Base-by-base conservation (phyloP, 768 basidiomycete genomes). In the Calocera viscosa region DNA sequence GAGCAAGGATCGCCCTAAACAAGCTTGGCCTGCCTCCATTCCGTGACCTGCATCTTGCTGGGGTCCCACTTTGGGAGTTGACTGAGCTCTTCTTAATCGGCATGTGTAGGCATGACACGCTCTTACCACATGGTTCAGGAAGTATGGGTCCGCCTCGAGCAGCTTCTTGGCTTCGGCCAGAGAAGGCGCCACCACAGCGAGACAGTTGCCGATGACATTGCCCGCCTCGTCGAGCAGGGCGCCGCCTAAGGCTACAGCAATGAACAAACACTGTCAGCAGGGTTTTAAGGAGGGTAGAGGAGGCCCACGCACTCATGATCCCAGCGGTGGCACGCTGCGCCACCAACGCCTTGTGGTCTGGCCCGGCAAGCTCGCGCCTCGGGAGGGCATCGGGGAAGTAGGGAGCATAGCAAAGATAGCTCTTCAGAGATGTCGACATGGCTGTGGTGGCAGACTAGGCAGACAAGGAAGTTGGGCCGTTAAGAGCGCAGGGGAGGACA, bases 11-110 rank as follows among this genome's bases (percentile, higher is more conserved):
- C n/a, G n/a, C n/a, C n/a, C 30, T 60, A 30, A 7, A 14, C 22
- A 26, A 60, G 53, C 53, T 60, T 60, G 10, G 53, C 53, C 53
- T 60, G 53, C 53, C 53, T 26, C 53, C 53, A 60, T 22, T 60
- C 53, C 5, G 53, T 60, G 53, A 60, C 53, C 14, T 30, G 24
- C 53, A 60, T 60, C 53, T 60, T 2, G 53, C 53, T 60, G 2
- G 53, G 53, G 22, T 60, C 53, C 53, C 53, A 60, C 53, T 60
- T 11, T 22, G 2, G 19, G 8, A 19, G 22, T 19, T 47, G 26
- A 5, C 5, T 60, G 2, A 32, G 53, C 16, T 7, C 30, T 16
- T 30, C 30, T 47, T 19, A 14, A 5, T 19, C 53, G 53, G 26
- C 7, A 10, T 60, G 10, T 12, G 53, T 60, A 5, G 30, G 30